phyloP scores from a whole-genome alignment of 345 rosid species.

The Boechera stricta region DNA sequence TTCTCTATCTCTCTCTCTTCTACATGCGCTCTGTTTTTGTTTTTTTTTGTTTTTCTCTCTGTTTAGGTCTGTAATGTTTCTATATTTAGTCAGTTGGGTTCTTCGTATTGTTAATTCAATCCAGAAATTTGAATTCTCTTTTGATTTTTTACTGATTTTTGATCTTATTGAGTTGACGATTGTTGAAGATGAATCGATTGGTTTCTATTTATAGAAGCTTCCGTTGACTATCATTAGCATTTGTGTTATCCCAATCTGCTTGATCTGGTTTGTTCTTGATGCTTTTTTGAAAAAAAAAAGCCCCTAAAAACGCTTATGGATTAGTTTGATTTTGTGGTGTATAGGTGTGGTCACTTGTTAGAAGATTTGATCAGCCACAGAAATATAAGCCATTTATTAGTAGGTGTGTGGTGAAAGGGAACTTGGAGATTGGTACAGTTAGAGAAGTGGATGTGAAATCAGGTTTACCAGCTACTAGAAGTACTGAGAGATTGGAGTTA shows the following conservation, averaged over 20 bases:
- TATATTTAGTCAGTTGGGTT: neutral
- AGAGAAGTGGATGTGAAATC: constrained; percentile 86
- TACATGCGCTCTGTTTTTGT: constrained; percentile 8
- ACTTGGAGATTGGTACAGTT: constrained; percentile 77
- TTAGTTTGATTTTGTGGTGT: neutral
- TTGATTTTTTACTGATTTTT: neutral
- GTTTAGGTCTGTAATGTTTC: constrained; percentile 10
- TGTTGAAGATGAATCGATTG: constrained; percentile 1
- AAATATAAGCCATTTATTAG: constrained; percentile 79
- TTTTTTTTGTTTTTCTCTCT: neutral
- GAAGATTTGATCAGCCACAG: constrained; percentile 88
- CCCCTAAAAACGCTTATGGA: neutral
- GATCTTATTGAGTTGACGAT: neutral
- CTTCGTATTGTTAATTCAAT: neutral
- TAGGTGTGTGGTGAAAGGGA: constrained; percentile 71
- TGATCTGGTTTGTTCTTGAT: neutral
- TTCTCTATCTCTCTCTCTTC: constrained; percentile 7
- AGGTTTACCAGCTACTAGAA: constrained; percentile 81
- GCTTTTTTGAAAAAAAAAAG: too few species aligned
- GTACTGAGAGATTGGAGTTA: constrained; percentile 78
- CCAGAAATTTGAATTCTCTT: neutral
- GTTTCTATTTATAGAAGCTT: constrained; percentile 12
- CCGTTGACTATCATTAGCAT: neutral
- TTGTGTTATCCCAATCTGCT: neutral
- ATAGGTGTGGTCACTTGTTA: constrained; percentile 84